Conservation (phyloP, 176 grass and related monocot genomes). For the Oryza officinalis region DNA sequence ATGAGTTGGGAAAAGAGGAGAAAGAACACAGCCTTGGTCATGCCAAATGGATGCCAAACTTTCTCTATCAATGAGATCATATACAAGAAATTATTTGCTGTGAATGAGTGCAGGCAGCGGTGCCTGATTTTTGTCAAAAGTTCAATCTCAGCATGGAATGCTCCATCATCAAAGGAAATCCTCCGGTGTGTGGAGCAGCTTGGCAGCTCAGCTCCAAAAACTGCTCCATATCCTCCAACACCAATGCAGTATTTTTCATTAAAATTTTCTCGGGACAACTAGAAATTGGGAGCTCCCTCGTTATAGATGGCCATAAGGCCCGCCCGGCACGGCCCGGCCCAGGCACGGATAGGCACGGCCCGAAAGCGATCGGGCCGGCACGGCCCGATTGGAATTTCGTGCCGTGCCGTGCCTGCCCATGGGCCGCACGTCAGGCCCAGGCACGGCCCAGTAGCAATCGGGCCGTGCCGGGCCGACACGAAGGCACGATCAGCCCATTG, state of each 20-base stretch:
- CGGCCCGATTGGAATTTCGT: fast-evolving
- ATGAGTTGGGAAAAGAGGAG: no score
- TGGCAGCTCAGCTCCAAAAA: slow-evolving; percentile 26
- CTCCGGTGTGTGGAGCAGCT: slow-evolving; percentile 26
- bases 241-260: slow-evolving; percentile 42
- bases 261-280: slow-evolving; percentile 43
- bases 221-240: background rate
- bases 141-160: slow-evolving; percentile 39
- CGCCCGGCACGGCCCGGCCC: no score
- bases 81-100: slow-evolving; percentile 26
- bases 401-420: no score
- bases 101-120: slow-evolving; percentile 21
- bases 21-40: no score
- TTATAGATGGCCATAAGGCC: no score
- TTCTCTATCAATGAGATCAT: slow-evolving; percentile 36
- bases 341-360: no score
- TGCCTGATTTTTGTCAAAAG: slow-evolving; percentile 25
- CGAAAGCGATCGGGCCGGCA: no score
- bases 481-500: no score
- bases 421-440: no score
- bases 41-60: slow-evolving; percentile 23
- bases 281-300: no score
- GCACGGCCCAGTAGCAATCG: no score
- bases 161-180: background rate
- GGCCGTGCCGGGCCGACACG: no score